Conservation (phyloP, 73 alveolate species). For the Vitrella brassicaformis region DNA sequence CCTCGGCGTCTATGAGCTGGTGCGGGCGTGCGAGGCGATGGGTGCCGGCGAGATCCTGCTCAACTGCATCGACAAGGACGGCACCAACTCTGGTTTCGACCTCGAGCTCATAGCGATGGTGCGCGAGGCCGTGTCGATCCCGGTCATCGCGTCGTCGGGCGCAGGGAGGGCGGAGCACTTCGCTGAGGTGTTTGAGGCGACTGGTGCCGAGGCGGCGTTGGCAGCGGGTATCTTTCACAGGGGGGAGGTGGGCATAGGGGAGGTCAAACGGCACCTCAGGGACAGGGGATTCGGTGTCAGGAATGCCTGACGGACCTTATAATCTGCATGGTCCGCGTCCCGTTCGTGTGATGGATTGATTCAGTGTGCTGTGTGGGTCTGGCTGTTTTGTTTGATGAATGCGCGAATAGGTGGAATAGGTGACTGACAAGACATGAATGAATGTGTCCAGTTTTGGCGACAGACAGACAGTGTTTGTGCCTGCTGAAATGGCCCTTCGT, state of each 20-base stretch:
- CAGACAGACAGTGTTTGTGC: too few species aligned
- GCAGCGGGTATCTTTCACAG: neutral
- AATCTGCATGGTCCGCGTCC: too few species aligned
- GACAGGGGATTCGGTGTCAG: too few species aligned
- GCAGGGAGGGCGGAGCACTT: conserved; percentile 17
- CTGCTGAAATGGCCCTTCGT: too few species aligned
- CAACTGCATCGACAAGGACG: conserved; percentile 32
- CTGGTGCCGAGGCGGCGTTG: neutral
- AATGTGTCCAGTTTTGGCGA: too few species aligned
- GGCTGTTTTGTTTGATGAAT: too few species aligned
- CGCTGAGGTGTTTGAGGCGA: neutral
- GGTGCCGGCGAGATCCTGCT: conserved; percentile 36
- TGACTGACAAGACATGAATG: too few species aligned
- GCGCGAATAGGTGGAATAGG: too few species aligned
- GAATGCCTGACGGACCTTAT: too few species aligned
- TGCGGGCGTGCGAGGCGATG: conserved; percentile 23
- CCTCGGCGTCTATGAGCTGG: conserved; percentile 22
- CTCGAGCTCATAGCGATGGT: conserved; percentile 15
- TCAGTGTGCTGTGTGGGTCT: too few species aligned
- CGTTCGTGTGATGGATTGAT: too few species aligned
- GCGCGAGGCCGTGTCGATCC: conserved; percentile 5
- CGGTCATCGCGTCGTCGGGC: conserved; percentile 36
- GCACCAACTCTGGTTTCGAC: conserved; percentile 27
- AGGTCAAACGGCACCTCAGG: neutral
- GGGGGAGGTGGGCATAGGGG: neutral